These are phyloP conservation scores for Fusarium irregulare DNA, from an alignment of 2,329 filamentous ascomycete genomes.

Conservation along the genomic window DNA sequence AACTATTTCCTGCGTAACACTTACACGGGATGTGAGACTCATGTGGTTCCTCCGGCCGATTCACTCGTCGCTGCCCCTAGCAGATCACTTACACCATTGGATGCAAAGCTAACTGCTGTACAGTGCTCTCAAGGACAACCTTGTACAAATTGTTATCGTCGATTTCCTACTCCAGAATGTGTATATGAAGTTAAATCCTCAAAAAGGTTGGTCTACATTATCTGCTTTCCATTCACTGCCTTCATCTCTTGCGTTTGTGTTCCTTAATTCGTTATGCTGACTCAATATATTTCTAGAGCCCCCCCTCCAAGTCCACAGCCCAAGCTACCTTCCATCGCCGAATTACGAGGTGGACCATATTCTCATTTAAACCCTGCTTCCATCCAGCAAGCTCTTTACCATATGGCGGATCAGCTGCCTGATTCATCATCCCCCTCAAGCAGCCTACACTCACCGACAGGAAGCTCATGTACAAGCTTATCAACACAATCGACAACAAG, in stretches of 20 bases:
- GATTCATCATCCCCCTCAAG: neutral
- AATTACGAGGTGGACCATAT: constrained; percentile 47
- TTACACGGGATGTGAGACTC: neutral
- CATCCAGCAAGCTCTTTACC: constrained; percentile 51
- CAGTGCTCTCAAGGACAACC: constrained; percentile 67
- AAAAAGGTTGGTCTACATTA: constrained; percentile 27
- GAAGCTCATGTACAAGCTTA: neutral
- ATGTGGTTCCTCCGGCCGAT: neutral
- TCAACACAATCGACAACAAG: constrained; percentile 2
- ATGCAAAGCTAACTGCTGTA: constrained; percentile 9
- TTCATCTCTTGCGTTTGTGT: neutral
- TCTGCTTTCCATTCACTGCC: neutral
- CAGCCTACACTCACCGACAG: neutral
- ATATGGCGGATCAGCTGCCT: constrained; percentile 45
- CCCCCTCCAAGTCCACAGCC: constrained; percentile 9
- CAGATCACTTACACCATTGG: neutral
- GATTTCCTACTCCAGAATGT: constrained; percentile 64
- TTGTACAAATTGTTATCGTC: constrained; percentile 64
- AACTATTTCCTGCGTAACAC: neutral
- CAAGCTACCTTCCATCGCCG: constrained; percentile 33
- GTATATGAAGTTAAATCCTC: constrained; percentile 55
- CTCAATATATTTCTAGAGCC: constrained; percentile 14
- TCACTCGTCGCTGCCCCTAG: neutral
- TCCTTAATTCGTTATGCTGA: neutral
- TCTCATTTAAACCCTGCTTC: constrained; percentile 52